Evolutionary conservation across 495 filamentous ascomycete species (phyloP).

Genomic region (Neurospora sp.): DNA sequence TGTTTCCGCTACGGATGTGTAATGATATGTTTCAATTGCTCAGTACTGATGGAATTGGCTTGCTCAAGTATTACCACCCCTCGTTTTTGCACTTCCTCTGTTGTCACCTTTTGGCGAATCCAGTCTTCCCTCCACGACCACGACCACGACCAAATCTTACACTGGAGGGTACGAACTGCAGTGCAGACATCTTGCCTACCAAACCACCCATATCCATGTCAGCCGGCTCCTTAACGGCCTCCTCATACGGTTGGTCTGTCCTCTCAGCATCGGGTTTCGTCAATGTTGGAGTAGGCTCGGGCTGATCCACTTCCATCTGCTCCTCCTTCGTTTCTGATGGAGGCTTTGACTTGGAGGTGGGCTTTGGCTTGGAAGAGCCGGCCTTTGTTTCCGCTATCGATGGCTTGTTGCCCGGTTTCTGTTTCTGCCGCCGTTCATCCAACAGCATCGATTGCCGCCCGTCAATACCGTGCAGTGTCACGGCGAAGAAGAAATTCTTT

Average conservation of each 20-base stretch:
- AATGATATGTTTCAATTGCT: neutral
- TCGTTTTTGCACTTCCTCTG: neutral
- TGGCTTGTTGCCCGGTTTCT: conserved; percentile 20
- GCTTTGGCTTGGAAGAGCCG: conserved; percentile 5
- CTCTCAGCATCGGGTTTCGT: neutral
- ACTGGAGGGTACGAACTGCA: conserved; percentile 73
- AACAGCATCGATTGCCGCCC: conserved; percentile 65
- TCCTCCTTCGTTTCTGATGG: neutral
- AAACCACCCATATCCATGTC: conserved; percentile 63
- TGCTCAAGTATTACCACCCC: neutral
- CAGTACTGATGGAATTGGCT: neutral
- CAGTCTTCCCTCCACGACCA: conserved; percentile 38
- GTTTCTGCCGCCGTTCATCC: conserved; percentile 27
- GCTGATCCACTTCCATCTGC: neutral
- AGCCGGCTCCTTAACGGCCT: conserved; percentile 9
- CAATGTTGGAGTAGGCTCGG: neutral
- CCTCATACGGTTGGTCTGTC: neutral
- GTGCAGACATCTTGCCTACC: conserved; percentile 67
- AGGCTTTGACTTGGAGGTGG: conserved; percentile 13
- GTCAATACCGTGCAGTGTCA: conserved; percentile 84
- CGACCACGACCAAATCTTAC: conserved; percentile 57
- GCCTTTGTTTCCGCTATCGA: conserved; percentile 17
- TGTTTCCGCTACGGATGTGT: neutral
- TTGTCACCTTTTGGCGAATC: conserved; percentile 29
- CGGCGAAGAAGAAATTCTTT: conserved; percentile 79